Evolutionary conservation across 1,139 yeast species (phyloP).

Genomic region (Lodderomyces pseudojiufengensis): DNA sequence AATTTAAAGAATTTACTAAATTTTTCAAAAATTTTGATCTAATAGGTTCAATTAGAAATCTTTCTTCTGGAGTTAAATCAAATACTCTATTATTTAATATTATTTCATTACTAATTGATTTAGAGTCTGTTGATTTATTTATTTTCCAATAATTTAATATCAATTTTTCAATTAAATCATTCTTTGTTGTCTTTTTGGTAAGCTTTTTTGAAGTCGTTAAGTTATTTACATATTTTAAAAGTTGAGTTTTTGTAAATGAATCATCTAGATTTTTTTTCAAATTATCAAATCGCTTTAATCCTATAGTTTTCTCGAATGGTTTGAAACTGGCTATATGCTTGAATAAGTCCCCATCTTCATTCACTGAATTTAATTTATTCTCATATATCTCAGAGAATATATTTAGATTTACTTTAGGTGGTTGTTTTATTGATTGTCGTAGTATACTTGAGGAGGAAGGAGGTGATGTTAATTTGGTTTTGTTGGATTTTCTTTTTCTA

Average conservation of each 20-base stretch:
- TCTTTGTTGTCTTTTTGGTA: constrained; percentile 9
- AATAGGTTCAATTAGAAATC: constrained; percentile 34
- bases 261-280: constrained; percentile 11
- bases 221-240: background rate
- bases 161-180: constrained; percentile 21
- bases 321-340: constrained; percentile 14
- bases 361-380: background rate
- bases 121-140: constrained; percentile 17
- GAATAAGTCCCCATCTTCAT: constrained; percentile 7
- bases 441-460: too few relatives aligned
- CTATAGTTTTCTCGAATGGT: constrained; percentile 13
- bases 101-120: constrained; percentile 35
- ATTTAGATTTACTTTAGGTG: background rate
- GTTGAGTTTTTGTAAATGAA: constrained; percentile 21
- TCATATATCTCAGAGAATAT: too few relatives aligned
- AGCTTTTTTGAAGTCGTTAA: too few relatives aligned
- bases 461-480: background rate
- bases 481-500: background rate
- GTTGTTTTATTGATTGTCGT: background rate
- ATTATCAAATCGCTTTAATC: constrained; percentile 12
- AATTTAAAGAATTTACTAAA: constrained; percentile 4
- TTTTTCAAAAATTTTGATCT: constrained; percentile 4
- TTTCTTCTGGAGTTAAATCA: constrained; percentile 26
- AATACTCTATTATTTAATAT: constrained; percentile 20
- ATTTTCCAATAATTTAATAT: constrained; percentile 40